Evolutionary conservation across 331 rosid species (phyloP).

Genomic region (Arachis monticola): DNA sequence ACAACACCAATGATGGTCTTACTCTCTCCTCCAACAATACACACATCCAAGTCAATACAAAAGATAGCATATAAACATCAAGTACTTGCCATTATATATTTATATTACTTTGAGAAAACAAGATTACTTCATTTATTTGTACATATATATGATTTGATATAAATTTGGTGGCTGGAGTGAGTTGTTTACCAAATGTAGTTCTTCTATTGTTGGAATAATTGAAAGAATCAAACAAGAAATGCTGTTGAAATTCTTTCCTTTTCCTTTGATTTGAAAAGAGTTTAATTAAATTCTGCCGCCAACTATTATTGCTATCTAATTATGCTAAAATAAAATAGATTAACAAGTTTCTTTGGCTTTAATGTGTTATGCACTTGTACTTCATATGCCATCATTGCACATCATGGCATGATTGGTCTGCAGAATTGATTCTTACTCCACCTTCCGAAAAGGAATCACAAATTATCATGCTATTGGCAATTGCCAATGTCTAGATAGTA

Average conservation of each 20-base stretch:
- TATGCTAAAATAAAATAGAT: not conserved
- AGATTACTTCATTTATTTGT: slow-evolving; percentile 10
- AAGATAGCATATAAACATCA: slow-evolving; percentile 4
- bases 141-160: slow-evolving; percentile 21
- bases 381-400: not conserved
- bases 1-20: slow-evolving; percentile 30
- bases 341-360: not conserved
- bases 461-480: not conserved
- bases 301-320: not conserved
- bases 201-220: slow-evolving; percentile 3
- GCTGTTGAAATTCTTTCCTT: not conserved
- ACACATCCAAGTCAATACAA: slow-evolving; percentile 31
- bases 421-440: slow-evolving; percentile 17
- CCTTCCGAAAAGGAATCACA: not conserved
- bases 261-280: too few relatives aligned
- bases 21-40: slow-evolving; percentile 3
- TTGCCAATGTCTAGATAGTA: not conserved
- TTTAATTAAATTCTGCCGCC: slow-evolving; percentile 1
- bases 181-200: slow-evolving; percentile 3
- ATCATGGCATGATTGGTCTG: not conserved
- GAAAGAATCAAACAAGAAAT: not conserved
- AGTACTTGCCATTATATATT: not conserved
- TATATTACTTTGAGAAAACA: slow-evolving; percentile 7
- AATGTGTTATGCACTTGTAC: not conserved
- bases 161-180: not conserved